phyloP scores from a whole-genome alignment of 2,329 filamentous ascomycete species.

The Colletotrichum tofieldiae region DNA sequence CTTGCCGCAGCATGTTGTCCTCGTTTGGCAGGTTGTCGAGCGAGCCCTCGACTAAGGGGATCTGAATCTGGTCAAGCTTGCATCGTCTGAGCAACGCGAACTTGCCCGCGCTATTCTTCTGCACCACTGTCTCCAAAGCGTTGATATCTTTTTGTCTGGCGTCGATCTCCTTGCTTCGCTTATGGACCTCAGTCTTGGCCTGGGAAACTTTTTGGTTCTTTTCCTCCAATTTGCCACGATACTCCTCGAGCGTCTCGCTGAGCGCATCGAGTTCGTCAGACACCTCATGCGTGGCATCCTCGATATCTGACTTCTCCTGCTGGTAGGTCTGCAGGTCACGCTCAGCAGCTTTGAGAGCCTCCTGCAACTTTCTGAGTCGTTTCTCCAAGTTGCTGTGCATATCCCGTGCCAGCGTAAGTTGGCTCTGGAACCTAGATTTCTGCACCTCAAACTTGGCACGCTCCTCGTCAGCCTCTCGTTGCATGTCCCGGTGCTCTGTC shows the following conservation, averaged over 20 bases:
- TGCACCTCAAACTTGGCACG: slow-evolving; percentile 90
- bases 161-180: slow-evolving; percentile 88
- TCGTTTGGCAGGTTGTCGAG: slow-evolving; percentile 91
- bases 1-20: slow-evolving; percentile 81
- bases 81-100: slow-evolving; percentile 90
- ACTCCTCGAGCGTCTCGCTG: slow-evolving; percentile 78
- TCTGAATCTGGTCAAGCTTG: slow-evolving; percentile 91
- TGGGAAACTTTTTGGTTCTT: slow-evolving; percentile 84
- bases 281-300: slow-evolving; percentile 80
- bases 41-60: slow-evolving; percentile 84
- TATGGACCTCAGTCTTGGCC: slow-evolving; percentile 85
- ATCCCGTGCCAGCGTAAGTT: slow-evolving; percentile 70
- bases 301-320: slow-evolving; percentile 80
- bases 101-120: slow-evolving; percentile 86
- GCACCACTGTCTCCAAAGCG: slow-evolving; percentile 86
- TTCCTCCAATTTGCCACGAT: slow-evolving; percentile 77
- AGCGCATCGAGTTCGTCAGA: slow-evolving; percentile 84
- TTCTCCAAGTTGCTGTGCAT: slow-evolving; percentile 72
- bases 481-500: slow-evolving; percentile 90
- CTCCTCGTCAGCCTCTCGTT: slow-evolving; percentile 91
- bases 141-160: slow-evolving; percentile 79
- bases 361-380: slow-evolving; percentile 79
- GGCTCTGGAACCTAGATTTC: slow-evolving; percentile 79
- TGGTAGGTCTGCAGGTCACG: slow-evolving; percentile 80
- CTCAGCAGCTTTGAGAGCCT: slow-evolving; percentile 76